Evolutionary conservation across 1,284 basidiomycete genomes (phyloP), one percentile per base, ranked within the genome.

Genomic region (Mycosarcoma mackinlayi): DNA sequence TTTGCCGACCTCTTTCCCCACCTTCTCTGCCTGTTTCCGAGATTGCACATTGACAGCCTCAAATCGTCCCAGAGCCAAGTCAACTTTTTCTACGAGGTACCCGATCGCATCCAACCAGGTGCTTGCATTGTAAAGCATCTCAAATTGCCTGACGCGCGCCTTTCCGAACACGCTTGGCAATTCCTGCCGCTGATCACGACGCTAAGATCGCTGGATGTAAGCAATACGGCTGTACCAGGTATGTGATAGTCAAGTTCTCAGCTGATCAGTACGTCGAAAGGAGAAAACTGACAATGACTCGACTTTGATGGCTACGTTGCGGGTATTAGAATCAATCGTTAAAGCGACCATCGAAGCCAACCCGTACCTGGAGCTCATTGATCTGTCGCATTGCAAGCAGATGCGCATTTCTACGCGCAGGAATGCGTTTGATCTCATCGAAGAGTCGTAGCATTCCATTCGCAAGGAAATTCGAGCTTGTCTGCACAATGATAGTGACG

Each of bases 181-280:
- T 59, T 65, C 19, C 30, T 65, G 6, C 46, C 56, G 0, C 24
- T 30, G 16, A 50, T 65, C 30, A 30, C 21, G 2, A 40, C 62
- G 21, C 21, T 65, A 9, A 37, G 40, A 16, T 35, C 51, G 13
- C 53, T 68, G n/a, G 58, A 68, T 34, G 19, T 68, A 18, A 54
- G 33, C 40, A 57, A 61, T 18, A 57, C 58, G 9, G 55, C 54
- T 4, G 46, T 68, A 9, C 56, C 52, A 31, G 60, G 60, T 63
- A 16, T n/a, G 9, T 9, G 16, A 8, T 11, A 35, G n/a, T 9
- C 8, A 35, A 8, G 8, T 11, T 35, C n/a, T 38, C 18, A n/a
- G n/a, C n/a, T n/a, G n/a, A n/a, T n/a, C n/a, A n/a, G n/a, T n/a
- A n/a, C n/a, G n/a, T n/a, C n/a, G n/a, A n/a, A n/a, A n/a, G n/a